A percentile compares a stretch with the other conserved stretches of the same genome.
Evolutionary conservation across 306 rosid species (phyloP).

Genomic region (Coriaria nepalensis): DNA sequence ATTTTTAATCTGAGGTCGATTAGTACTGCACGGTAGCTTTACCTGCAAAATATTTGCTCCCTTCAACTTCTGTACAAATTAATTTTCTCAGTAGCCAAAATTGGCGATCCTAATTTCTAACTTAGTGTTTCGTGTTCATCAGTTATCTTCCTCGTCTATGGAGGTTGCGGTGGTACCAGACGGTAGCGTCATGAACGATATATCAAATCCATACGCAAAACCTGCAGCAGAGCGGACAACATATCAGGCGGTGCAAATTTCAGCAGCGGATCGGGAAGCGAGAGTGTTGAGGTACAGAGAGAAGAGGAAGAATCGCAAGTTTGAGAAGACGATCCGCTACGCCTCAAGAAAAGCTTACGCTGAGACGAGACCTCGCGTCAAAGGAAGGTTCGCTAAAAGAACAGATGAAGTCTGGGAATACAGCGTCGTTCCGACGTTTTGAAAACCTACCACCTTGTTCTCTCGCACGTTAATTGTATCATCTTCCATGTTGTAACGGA

Average conservation of each 20-base stretch:
- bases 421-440: constrained; percentile 78
- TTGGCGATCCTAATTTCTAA: no score
- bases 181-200: constrained; percentile 37
- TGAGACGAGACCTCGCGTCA: constrained; percentile 85
- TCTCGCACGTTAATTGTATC: no score
- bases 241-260: constrained; percentile 31
- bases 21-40: no score
- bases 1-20: no score
- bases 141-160: constrained; percentile 80
- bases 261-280: constrained; percentile 78
- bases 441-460: neutral
- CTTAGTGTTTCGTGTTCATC: constrained; percentile 4
- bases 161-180: constrained; percentile 86
- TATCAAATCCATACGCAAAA: constrained; percentile 34
- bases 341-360: constrained; percentile 95
- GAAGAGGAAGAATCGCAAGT: constrained; percentile 92
- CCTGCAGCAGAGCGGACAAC: constrained; percentile 10
- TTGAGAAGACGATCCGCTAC: constrained; percentile 93
- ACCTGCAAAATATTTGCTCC: no score
- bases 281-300: constrained; percentile 91
- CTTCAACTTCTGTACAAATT: no score
- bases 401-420: constrained; percentile 45
- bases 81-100: neutral
- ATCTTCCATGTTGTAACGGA: no score
- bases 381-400: constrained; percentile 89